A percentile compares a stretch with the other conserved stretches of the same genome.
Conservation (phyloP, 1,139 yeast genomes). For the Zygosaccharomyces sapae region DNA sequence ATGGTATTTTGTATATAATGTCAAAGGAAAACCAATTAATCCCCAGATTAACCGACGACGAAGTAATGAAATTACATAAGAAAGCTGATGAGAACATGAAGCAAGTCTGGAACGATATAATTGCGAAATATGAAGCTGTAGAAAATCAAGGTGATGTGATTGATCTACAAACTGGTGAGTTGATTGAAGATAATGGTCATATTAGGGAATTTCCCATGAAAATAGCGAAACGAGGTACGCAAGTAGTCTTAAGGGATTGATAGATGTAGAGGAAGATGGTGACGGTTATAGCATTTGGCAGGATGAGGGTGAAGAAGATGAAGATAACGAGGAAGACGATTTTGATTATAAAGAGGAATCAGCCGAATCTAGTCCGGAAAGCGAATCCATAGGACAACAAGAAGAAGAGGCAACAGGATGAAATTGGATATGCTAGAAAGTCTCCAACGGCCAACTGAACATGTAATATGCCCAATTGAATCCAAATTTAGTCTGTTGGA, state of each 20-base stretch:
- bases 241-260: constrained; percentile 25
- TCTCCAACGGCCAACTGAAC: too few relatives aligned
- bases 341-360: background rate
- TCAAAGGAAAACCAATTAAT: constrained; percentile 34
- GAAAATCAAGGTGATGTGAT: constrained; percentile 62
- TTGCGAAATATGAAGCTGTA: constrained; percentile 50
- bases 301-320: constrained; percentile 16
- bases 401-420: background rate
- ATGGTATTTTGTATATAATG: constrained; percentile 29
- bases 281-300: constrained; percentile 13
- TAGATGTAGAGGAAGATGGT: constrained; percentile 11
- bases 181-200: constrained; percentile 63
- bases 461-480: too few relatives aligned
- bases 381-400: background rate
- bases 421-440: background rate
- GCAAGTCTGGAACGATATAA: constrained; percentile 50
- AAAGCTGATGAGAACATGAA: constrained; percentile 40
- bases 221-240: constrained; percentile 15
- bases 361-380: background rate
- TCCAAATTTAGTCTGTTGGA: too few relatives aligned
- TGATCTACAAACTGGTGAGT: constrained; percentile 57
- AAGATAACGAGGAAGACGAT: constrained; percentile 11
- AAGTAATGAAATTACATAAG: constrained; percentile 34
- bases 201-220: constrained; percentile 34
- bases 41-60: constrained; percentile 35